Conservation (phyloP, 2,329 filamentous ascomycete genomes). For the Aspergillus ustus region DNA sequence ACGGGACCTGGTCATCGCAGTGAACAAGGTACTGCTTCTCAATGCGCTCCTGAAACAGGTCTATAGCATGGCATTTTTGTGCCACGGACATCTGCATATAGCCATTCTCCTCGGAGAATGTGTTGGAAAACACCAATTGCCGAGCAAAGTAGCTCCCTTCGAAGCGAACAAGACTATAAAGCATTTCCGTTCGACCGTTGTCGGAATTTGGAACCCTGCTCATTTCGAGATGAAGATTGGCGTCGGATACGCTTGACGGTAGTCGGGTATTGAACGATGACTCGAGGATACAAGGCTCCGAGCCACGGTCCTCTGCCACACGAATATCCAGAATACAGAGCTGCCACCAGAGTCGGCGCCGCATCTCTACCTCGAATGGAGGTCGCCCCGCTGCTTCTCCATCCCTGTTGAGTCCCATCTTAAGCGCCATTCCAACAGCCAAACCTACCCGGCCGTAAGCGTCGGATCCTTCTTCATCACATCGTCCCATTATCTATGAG, state of each 20-base stretch:
- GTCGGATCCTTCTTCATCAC: constrained; percentile 21
- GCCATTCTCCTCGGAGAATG: constrained; percentile 24
- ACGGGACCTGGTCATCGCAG: constrained; percentile 19
- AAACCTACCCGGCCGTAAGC: constrained; percentile 14
- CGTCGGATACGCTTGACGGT: constrained; percentile 23
- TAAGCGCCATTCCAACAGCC: constrained; percentile 21
- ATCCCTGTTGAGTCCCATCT: constrained; percentile 22
- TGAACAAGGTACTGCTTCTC: constrained; percentile 23
- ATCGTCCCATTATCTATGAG: constrained; percentile 22
- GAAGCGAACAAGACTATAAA: constrained; percentile 28
- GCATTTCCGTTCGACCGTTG: constrained; percentile 29
- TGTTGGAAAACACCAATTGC: constrained; percentile 27
- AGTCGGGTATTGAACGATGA: constrained; percentile 19
- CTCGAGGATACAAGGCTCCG: constrained; percentile 19
- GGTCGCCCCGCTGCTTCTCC: neutral
- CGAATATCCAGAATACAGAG: constrained; percentile 26
- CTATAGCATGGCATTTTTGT: constrained; percentile 26
- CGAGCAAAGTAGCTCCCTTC: constrained; percentile 27
- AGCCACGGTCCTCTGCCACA: constrained; percentile 21
- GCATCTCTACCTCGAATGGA: constrained; percentile 28
- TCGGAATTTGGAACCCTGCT: neutral
- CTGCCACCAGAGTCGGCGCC: constrained; percentile 33
- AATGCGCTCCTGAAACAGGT: constrained; percentile 20
- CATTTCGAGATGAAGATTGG: constrained; percentile 22
- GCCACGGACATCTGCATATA: constrained; percentile 18